A percentile compares a stretch with the other conserved stretches of the same genome.
These are phyloP conservation scores for Aphanoascus verrucosus DNA, from an alignment of 2,329 filamentous ascomycete species.

Conservation along the genomic window DNA sequence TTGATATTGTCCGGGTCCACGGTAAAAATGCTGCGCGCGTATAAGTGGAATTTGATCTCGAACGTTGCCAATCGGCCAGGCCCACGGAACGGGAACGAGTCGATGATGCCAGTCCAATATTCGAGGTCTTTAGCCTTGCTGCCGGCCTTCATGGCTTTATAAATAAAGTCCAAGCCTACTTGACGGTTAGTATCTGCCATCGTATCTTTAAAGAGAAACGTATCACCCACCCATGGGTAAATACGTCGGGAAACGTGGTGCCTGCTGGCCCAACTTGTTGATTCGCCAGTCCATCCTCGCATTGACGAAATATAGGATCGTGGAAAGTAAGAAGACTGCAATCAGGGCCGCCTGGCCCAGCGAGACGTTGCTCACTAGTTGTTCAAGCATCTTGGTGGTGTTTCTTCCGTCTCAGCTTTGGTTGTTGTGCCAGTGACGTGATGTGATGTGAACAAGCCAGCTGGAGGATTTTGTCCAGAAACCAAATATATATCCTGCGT, in stretches of 20 bases:
- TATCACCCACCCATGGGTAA: constrained; percentile 29
- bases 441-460: neutral
- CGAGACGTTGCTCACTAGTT: constrained; percentile 3
- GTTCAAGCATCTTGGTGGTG: constrained; percentile 12
- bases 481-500: neutral
- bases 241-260: constrained; percentile 26
- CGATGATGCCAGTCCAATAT: constrained; percentile 50
- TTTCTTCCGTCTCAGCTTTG: neutral
- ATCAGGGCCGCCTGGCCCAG: constrained; percentile 6
- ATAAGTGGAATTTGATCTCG: constrained; percentile 39
- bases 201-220: neutral
- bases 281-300: constrained; percentile 18
- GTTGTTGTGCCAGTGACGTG: neutral
- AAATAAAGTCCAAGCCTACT: constrained; percentile 57
- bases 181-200: constrained; percentile 10
- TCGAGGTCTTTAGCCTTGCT: constrained; percentile 48
- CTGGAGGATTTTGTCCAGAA: neutral
- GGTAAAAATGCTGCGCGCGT: constrained; percentile 58
- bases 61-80: constrained; percentile 51
- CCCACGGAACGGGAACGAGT: constrained; percentile 24
- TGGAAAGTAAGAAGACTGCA: neutral
- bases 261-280: constrained; percentile 26
- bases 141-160: constrained; percentile 44
- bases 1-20: constrained; percentile 84
- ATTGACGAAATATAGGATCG: neutral